Base-by-base conservation (phyloP, 2,329 filamentous ascomycete genomes). In the Bimuria novae-zelandiae region DNA sequence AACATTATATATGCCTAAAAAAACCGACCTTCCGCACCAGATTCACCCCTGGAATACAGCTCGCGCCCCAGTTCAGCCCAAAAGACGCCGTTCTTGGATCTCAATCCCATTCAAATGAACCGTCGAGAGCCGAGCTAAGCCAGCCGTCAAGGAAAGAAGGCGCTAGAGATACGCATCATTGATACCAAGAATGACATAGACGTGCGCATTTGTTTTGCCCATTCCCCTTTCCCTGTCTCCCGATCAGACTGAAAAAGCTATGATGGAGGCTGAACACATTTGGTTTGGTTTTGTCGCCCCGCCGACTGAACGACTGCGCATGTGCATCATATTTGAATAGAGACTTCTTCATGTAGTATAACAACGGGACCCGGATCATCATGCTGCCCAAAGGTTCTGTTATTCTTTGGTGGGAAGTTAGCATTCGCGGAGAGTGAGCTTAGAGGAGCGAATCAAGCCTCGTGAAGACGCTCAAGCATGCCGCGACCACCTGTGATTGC, bases 391-490 rank as follows among this genome's bases (percentile, higher is more conserved):
- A 54, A 21, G n/a, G 7, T 19, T 32, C 39, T 41, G 32, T 17
- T 35, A 45, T 42, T 49, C 29, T 47, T 49, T 47, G 27, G 14
- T 23, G 32, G 52, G 46, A 35, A n/a, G 52, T 54, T 56, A 52
- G 57, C 55, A 45, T 51, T 42, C 54, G 33, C 16, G 33, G 7
- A 43, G 16, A 17, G 21, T n/a, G 45, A 14, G 37, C 60, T 79
- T 84, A 99, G 74, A 99, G 87, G 57, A 99, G 82, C 46, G 94
- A 97, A 79, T 99, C 94, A 68, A 99, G 89, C 72, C 93, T 86
- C 60, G 94, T 99, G 76, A 99, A 99, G 69, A 99, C 94, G 78
- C 89, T 96, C 75, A 99, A 79, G 76, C 94, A 97, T 63, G 94
- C 94, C 47, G 94, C 92, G 49, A 99, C 91, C 69, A 90, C 86